These are phyloP conservation scores for Ochetophila trinervis DNA, from an alignment of 306 rosid species.

Conservation along the genomic window DNA sequence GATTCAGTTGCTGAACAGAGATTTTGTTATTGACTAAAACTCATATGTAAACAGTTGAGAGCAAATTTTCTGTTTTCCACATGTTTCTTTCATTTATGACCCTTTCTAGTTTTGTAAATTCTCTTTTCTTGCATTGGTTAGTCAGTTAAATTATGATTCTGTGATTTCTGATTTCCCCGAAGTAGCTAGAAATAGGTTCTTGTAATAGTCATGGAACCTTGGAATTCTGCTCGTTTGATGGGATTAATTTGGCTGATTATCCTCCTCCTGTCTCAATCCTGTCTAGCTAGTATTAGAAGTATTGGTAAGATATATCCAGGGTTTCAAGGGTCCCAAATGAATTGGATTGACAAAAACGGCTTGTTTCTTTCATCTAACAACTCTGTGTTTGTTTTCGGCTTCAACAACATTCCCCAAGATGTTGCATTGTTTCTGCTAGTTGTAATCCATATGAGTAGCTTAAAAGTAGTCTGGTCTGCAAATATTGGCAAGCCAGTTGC, in stretches of 20 bases:
- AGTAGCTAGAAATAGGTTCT: not conserved
- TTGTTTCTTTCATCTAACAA: conserved; percentile 52
- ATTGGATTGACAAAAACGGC: conserved; percentile 60
- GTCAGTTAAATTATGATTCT: conserved; percentile 1
- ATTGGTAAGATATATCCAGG: conserved; percentile 43
- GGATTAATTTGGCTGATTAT: conserved; percentile 25
- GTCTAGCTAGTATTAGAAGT: conserved; percentile 37
- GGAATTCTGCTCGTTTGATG: conserved; percentile 21
- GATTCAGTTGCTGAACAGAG: conserved; percentile 2
- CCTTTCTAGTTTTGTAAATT: conserved; percentile 12
- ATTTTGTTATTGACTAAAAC: conserved; percentile 2
- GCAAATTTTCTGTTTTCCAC: not conserved
- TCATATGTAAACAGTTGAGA: conserved; percentile 8
- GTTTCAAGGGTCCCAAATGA: conserved; percentile 55
- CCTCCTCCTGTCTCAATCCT: conserved; percentile 27
- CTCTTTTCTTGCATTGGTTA: conserved; percentile 2
- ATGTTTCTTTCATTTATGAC: not conserved
- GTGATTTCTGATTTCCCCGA: not conserved
- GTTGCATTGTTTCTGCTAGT: conserved; percentile 48
- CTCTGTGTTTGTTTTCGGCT: conserved; percentile 53
- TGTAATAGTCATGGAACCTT: conserved; percentile 41
- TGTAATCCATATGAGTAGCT: conserved; percentile 36
- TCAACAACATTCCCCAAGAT: conserved; percentile 34
- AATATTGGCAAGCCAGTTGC: conserved; percentile 61
- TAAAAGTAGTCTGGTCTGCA: conserved; percentile 59